phyloP scores from a whole-genome alignment of 352 stramenopile genomes.

The Pythium diclinum region DNA sequence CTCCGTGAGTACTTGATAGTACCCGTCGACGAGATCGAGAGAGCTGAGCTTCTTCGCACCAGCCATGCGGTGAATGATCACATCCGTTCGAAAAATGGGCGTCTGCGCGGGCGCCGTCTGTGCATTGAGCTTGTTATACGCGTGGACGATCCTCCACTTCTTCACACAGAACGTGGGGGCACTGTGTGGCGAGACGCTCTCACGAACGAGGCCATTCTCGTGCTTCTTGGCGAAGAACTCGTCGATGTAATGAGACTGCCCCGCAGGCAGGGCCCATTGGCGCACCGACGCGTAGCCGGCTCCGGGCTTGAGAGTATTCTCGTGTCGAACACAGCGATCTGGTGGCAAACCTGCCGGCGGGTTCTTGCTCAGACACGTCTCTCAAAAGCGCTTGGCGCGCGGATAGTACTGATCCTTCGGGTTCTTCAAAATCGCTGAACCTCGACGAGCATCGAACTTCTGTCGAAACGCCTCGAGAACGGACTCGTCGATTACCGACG shows the following conservation, averaged over 20 bases:
- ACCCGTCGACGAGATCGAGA: conserved; percentile 6
- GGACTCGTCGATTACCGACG: not conserved
- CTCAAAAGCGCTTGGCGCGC: not conserved
- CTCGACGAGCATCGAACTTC: conserved; percentile 10
- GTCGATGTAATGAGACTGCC: conserved; percentile 22
- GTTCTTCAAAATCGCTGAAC: conserved; percentile 16
- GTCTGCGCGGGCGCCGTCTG: not conserved
- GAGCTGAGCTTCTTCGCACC: conserved; percentile 13
- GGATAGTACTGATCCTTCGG: conserved; percentile 18
- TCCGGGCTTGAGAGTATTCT: conserved; percentile 23
- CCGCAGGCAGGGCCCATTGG: conserved; percentile 23
- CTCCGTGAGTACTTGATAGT: conserved; percentile 4
- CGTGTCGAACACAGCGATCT: conserved; percentile 20
- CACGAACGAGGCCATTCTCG: conserved; percentile 15
- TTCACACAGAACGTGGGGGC: conserved; percentile 30
- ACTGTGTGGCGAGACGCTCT: conserved; percentile 23
- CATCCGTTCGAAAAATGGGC: conserved; percentile 11
- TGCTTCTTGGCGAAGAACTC: conserved; percentile 26
- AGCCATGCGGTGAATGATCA: conserved; percentile 14
- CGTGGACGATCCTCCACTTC: conserved; percentile 22
- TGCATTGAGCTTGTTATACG: conserved; percentile 11
- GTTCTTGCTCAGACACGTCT: conserved; percentile 5
- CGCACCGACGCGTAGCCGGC: conserved; percentile 12
- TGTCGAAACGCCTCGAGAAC: not conserved
- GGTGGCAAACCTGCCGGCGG: conserved; percentile 5